A percentile compares a stretch with the other conserved stretches of the same genome.
These are phyloP conservation scores for Mucor velutinosus DNA, from an alignment of 371 early-diverging fungal species.

Conservation along the genomic window DNA sequence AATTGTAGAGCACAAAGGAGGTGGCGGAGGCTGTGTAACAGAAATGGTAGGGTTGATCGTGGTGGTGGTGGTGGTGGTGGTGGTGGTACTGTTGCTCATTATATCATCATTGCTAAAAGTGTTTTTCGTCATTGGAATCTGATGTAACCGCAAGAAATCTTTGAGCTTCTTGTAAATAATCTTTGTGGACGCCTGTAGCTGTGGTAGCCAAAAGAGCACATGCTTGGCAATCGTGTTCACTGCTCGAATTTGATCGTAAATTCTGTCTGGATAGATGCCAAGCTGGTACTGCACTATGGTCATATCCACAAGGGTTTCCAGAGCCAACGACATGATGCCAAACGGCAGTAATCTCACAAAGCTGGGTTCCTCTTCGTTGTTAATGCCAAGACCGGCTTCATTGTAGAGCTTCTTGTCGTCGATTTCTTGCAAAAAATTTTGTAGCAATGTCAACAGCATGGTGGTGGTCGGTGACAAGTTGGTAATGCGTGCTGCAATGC, in stretches of 20 bases:
- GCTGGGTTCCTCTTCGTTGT: neutral
- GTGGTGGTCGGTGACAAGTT: neutral
- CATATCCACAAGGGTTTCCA: constrained; percentile 5
- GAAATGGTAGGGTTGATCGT: neutral
- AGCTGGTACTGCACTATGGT: neutral
- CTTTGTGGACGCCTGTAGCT: neutral
- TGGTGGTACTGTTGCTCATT: neutral
- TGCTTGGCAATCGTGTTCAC: neutral
- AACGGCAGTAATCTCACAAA: neutral
- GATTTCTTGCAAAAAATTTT: neutral
- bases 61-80: neutral
- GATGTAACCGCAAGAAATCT: neutral
- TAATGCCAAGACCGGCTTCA: neutral
- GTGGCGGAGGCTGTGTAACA: neutral
- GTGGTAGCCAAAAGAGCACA: constrained; percentile 1
- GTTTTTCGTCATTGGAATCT: neutral
- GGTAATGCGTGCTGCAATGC: neutral
- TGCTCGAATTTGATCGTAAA: neutral
- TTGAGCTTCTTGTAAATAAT: neutral
- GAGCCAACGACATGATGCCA: neutral
- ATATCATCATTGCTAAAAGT: neutral
- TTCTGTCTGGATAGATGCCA: neutral
- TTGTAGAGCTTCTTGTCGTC: neutral
- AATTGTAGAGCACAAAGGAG: neutral
- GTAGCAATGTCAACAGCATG: neutral